Percentiles rank a stretch among this genome's conserved stretches.
Conservation (phyloP, 2,329 filamentous ascomycete genomes). For the Aspergillus sp. region DNA sequence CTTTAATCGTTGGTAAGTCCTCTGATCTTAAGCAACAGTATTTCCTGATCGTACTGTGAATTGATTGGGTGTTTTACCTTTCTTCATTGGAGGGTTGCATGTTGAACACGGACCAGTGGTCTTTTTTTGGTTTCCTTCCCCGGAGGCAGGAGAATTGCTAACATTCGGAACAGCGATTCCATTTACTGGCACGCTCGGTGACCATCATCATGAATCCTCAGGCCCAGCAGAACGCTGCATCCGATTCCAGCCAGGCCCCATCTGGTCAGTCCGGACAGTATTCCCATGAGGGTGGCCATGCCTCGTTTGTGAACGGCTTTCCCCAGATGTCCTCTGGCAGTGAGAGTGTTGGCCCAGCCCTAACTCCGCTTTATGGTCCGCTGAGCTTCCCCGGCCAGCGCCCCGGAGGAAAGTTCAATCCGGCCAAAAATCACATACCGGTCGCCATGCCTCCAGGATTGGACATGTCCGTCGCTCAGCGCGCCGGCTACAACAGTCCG, state of each 20-base stretch:
- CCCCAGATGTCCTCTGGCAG: conserved; percentile 15
- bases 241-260: conserved; percentile 25
- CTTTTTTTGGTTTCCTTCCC: not conserved
- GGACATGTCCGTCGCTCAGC: conserved; percentile 29
- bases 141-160: not conserved
- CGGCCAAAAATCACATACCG: conserved; percentile 26
- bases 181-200: not conserved
- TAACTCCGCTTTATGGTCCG: conserved; percentile 26
- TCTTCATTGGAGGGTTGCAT: not conserved
- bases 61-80: not conserved
- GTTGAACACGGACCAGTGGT: not conserved
- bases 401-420: conserved; percentile 25
- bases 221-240: conserved; percentile 21
- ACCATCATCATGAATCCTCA: conserved; percentile 19
- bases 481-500: conserved; percentile 29
- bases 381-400: conserved; percentile 31
- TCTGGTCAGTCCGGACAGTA: conserved; percentile 23
- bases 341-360: conserved; percentile 18
- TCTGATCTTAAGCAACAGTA: not conserved
- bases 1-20: not conserved
- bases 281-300: conserved; percentile 26
- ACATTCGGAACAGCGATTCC: not conserved
- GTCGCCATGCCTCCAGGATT: conserved; percentile 22
- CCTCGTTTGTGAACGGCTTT: conserved; percentile 24
- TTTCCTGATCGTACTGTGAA: not conserved